These are phyloP conservation scores for Flueggea neowawraea DNA, from an alignment of 441 rosid species.

Conservation along the genomic window DNA sequence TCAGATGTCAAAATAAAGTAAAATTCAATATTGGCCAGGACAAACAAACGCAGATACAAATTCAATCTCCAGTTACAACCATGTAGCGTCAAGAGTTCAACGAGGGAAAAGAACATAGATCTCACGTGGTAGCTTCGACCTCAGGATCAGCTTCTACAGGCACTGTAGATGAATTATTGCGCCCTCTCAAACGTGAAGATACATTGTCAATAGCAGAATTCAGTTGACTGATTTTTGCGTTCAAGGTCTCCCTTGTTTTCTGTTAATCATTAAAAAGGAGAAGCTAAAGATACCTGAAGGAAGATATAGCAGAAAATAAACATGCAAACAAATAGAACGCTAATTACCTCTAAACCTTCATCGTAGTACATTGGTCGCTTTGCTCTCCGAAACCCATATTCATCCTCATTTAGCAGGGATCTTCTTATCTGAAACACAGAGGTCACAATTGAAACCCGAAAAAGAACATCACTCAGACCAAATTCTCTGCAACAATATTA, in stretches of 20 bases:
- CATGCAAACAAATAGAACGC: neutral
- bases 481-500: too few relatives aligned
- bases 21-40: too few relatives aligned
- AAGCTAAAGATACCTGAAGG: neutral
- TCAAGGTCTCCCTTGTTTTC: conserved; percentile 85
- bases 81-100: neutral
- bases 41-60: too few relatives aligned
- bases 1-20: too few relatives aligned
- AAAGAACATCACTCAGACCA: neutral
- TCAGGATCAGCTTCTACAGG: conserved; percentile 58
- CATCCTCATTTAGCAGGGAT: conserved; percentile 74
- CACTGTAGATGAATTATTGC: conserved; percentile 31
- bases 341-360: conserved; percentile 78
- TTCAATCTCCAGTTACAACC: too few relatives aligned
- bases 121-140: conserved; percentile 63
- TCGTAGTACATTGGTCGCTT: conserved; percentile 71
- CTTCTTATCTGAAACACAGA: conserved; percentile 56
- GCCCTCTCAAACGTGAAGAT: conserved; percentile 83
- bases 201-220: conserved; percentile 94
- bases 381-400: conserved; percentile 71
- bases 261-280: conserved; percentile 20
- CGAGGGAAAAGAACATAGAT: neutral
- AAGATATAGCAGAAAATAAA: neutral
- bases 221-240: conserved; percentile 82
- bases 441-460: conserved; percentile 1